phyloP scores from a whole-genome alignment of 176 grass and related monocot species.

The Chloris gayana region DNA sequence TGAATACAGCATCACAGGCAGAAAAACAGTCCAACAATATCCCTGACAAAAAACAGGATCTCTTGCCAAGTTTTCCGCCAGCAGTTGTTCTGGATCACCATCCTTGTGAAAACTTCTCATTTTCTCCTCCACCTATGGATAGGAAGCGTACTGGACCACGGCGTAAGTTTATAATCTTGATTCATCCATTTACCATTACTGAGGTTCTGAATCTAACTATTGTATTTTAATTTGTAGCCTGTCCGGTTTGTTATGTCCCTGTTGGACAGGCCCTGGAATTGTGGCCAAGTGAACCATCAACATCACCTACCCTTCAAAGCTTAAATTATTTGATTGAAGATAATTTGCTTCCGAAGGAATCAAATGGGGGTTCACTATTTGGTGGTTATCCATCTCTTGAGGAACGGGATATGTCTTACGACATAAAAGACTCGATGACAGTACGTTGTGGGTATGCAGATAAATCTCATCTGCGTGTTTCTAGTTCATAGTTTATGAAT shows the following conservation, averaged over 20 bases:
- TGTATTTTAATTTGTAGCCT: constrained; percentile 69
- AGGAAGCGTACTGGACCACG: constrained; percentile 93
- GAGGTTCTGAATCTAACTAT: constrained; percentile 31
- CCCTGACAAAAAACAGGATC: constrained; percentile 38
- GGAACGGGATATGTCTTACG: constrained; percentile 73
- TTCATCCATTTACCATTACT: constrained; percentile 25
- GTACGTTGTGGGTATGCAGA: constrained; percentile 87
- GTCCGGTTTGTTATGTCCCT: constrained; percentile 90
- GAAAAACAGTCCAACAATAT: constrained; percentile 29
- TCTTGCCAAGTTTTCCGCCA: constrained; percentile 40
- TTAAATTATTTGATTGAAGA: constrained; percentile 76
- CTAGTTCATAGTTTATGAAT: neutral
- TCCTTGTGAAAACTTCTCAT: constrained; percentile 94
- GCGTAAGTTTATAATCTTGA: constrained; percentile 67
- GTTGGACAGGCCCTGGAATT: constrained; percentile 71
- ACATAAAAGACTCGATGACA: constrained; percentile 85
- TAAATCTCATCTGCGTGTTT: constrained; percentile 38
- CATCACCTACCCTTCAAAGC: constrained; percentile 70
- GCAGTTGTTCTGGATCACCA: constrained; percentile 54
- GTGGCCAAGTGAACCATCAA: constrained; percentile 63
- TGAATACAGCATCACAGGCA: constrained; percentile 31
- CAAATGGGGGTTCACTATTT: constrained; percentile 75
- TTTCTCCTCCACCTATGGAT: constrained; percentile 75
- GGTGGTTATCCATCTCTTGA: constrained; percentile 88
- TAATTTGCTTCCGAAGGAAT: constrained; percentile 59